Evolutionary conservation across 768 basidiomycete genomes (phyloP).

Genomic region (Guyanaporus albipodus): DNA sequence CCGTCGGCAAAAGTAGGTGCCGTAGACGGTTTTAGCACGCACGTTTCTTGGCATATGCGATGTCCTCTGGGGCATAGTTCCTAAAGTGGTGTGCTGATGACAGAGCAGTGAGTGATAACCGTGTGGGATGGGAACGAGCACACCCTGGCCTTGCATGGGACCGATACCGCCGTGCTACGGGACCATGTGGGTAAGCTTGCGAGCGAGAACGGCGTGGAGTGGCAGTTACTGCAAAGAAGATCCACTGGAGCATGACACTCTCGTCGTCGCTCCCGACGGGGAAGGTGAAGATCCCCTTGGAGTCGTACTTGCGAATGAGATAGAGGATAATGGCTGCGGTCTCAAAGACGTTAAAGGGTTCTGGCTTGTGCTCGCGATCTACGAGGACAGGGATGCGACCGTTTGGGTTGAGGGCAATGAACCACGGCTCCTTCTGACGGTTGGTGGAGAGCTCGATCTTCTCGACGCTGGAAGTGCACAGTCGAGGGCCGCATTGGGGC

Average conservation of each 20-base stretch:
- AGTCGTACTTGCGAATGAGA: constrained; percentile 77
- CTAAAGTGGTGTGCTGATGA: constrained; percentile 65
- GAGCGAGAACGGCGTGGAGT: no score
- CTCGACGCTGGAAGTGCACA: constrained; percentile 36
- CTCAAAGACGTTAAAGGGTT: constrained; percentile 69
- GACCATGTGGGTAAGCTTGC: neutral
- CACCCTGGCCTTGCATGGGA: constrained; percentile 81
- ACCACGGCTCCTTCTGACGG: constrained; percentile 81
- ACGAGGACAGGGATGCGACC: constrained; percentile 67
- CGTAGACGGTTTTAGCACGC: constrained; percentile 9
- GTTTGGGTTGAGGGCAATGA: constrained; percentile 69
- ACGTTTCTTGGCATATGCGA: constrained; percentile 69
- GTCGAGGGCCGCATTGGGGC: neutral
- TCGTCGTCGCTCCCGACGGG: constrained; percentile 55
- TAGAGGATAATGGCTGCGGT: constrained; percentile 82
- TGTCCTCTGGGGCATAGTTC: constrained; percentile 57
- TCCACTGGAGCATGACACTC: constrained; percentile 79
- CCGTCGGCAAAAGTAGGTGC: constrained; percentile 1
- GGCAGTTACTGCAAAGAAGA: constrained; percentile 72
- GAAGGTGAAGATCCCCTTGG: constrained; percentile 66
- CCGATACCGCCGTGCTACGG: constrained; percentile 72
- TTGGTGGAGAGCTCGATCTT: constrained; percentile 58
- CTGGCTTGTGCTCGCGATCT: constrained; percentile 48
- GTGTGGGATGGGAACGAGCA: neutral
- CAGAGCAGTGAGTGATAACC: constrained; percentile 8